Base-by-base conservation (phyloP, 2,329 filamentous ascomycete genomes). In the Trichoderma hamatum region DNA sequence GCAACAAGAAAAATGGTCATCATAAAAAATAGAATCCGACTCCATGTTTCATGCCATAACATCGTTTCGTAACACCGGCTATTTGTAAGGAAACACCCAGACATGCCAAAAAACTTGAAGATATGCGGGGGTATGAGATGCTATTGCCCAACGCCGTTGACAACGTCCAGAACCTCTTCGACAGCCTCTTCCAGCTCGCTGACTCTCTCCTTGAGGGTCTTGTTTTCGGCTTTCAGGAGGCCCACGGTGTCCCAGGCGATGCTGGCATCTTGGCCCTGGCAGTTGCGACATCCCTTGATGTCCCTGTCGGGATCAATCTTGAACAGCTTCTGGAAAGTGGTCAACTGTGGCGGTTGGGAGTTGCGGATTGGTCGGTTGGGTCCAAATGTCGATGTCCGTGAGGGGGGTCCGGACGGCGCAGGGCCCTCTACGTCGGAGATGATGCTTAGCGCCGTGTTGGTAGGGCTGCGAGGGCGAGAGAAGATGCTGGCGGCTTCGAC, bases 231-330 rank as follows among this genome's bases (percentile, higher is more conserved):
- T 49, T 86, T 81, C 69, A 90, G 78, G 58, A 89, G 71, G 64
- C 84, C 83, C n/a, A 89, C 88, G 4, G 88, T 89, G 74, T 90
- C 84, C 88, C 88, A 90, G 5, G 88, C 88, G 46, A 88, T 82
- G 71, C 86, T 87, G 14, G 85, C 82, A 64, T 87, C 85, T 73
- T 85, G 84, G 14, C 88, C 88, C 65, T 82, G 78, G 76, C 89
- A 90, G 73, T 89, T 90, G 39, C 77, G 73, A 73, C 88, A 90
- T 74, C 76, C 76, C 28, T 71, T 67, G n/a, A 69, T 75, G 43
- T 76, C 73, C 39, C 73, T 73, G 72, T 73, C 54, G 21, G 71
- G 63, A 55, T 81, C 79, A 14, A 81, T 79, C 72, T 79, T 79
- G 70, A 82, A 79, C 6, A 83, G 74, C 72, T 82, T 82, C 73